These are phyloP conservation scores for Fraxinus floribunda DNA, from an alignment of 305 asterid species.

Conservation along the genomic window DNA sequence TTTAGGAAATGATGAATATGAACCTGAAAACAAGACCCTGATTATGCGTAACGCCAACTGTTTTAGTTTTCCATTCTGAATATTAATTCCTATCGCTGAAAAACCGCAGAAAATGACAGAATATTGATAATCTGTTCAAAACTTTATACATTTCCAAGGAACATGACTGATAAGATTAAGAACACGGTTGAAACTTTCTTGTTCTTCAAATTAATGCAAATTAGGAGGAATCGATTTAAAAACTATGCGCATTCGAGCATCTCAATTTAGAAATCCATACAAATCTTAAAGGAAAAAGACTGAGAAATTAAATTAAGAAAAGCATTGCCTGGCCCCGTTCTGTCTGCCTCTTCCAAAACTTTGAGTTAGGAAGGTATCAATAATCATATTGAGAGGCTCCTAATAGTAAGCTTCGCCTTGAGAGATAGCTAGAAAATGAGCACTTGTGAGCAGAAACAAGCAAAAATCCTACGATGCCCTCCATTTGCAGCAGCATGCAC, in stretches of 20 bases:
- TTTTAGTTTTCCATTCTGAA: not conserved
- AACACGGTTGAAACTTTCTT: not conserved
- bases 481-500: not conserved
- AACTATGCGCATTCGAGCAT: not conserved
- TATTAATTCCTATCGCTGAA: not conserved
- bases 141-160: not conserved
- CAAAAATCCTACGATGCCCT: not conserved
- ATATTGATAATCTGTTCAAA: not conserved
- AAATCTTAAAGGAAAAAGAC: not conserved
- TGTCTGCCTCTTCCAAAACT: constrained; percentile 37
- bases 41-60: not conserved
- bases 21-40: not conserved
- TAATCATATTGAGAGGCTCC: not conserved
- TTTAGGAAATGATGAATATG: not conserved
- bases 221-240: not conserved
- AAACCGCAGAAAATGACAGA: not conserved
- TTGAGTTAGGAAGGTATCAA: not conserved
- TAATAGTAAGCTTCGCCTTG: not conserved
- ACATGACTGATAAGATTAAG: not conserved
- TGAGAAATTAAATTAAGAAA: not conserved
- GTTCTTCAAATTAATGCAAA: not conserved
- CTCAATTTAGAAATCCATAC: not conserved
- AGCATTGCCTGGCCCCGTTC: constrained; percentile 44
- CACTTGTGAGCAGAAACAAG: not conserved
- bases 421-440: not conserved